Evolutionary conservation across 495 filamentous ascomycete species (phyloP).

Genomic region (Penicillium maclennaniae): DNA sequence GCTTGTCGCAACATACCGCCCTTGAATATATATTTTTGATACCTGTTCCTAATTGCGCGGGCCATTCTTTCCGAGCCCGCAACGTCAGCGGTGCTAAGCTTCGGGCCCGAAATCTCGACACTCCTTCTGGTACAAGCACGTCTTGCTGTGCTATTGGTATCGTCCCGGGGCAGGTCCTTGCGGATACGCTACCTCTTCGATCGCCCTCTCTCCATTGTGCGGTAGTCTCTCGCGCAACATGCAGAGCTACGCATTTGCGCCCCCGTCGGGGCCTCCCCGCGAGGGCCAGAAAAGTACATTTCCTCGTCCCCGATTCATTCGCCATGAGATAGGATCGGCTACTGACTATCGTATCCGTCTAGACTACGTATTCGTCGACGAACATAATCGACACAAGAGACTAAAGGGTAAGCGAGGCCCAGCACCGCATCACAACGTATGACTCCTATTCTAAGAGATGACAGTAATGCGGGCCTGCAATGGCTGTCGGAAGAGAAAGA

Average conservation of each 20-base stretch:
- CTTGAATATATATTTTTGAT: not conserved
- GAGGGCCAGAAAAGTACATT: conserved; percentile 45
- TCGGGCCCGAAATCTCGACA: not conserved
- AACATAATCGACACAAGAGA: conserved; percentile 96
- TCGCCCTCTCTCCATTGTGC: not conserved
- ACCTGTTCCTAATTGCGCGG: not conserved
- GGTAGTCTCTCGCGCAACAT: conserved; percentile 19
- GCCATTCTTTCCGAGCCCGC: not conserved
- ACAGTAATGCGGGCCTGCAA: conserved; percentile 98
- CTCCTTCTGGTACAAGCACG: not conserved
- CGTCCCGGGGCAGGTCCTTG: conserved; percentile 17
- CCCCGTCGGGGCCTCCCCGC: conserved; percentile 40
- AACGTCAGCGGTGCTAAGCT: not conserved
- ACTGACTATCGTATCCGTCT: conserved; percentile 9
- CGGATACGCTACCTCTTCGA: conserved; percentile 1
- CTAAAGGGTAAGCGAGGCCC: conserved; percentile 69
- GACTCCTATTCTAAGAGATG: conserved; percentile 3
- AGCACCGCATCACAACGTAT: conserved; percentile 5
- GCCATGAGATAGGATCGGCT: not conserved
- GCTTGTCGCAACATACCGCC: not conserved
- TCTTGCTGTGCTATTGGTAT: not conserved
- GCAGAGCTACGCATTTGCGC: conserved; percentile 48
- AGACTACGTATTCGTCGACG: conserved; percentile 99
- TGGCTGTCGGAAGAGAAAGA: conserved; percentile 76
- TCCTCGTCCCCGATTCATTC: not conserved